A percentile compares a stretch with the other conserved stretches of the same genome.
These are phyloP conservation scores for Cynanchum wilfordii DNA, from an alignment of 257 asterid genomes.

Conservation along the genomic window DNA sequence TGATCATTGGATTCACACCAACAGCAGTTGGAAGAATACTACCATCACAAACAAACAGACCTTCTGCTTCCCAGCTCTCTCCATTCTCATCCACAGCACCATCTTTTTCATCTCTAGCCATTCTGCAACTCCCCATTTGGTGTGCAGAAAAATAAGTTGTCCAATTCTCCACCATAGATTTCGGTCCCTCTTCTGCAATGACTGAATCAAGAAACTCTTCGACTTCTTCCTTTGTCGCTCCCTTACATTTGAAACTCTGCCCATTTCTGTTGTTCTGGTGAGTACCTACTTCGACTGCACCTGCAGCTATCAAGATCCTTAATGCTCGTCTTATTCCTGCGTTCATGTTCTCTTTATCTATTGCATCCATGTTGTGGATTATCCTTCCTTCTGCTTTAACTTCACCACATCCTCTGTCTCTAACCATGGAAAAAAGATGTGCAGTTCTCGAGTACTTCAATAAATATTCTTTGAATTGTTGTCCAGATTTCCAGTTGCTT, in stretches of 20 bases:
- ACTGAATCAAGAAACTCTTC: conserved; percentile 58
- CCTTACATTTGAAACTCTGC: conserved; percentile 47
- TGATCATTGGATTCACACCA: conserved; percentile 95
- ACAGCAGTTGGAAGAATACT: conserved; percentile 76
- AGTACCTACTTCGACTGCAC: conserved; percentile 83
- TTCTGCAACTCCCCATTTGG: conserved; percentile 92
- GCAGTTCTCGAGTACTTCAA: conserved; percentile 60
- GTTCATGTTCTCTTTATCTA: conserved; percentile 54
- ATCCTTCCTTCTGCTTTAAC: conserved; percentile 48
- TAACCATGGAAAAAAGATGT: conserved; percentile 57
- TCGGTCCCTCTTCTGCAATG: conserved; percentile 53
- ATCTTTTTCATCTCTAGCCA: conserved; percentile 48
- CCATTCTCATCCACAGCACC: conserved; percentile 83
- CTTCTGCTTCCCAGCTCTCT: conserved; percentile 88
- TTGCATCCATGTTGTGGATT: conserved; percentile 24
- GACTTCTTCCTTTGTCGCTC: conserved; percentile 33
- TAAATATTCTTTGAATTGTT: conserved; percentile 34
- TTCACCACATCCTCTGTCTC: conserved; percentile 53
- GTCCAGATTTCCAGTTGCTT: conserved; percentile 63
- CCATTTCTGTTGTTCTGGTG: conserved; percentile 56
- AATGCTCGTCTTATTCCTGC: conserved; percentile 43
- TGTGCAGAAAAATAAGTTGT: conserved; percentile 71
- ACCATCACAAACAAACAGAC: conserved; percentile 76
- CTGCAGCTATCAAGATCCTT: conserved; percentile 65
- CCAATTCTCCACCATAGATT: conserved; percentile 46